phyloP scores from a whole-genome alignment of 306 rosid species.

The Delonix regia region DNA sequence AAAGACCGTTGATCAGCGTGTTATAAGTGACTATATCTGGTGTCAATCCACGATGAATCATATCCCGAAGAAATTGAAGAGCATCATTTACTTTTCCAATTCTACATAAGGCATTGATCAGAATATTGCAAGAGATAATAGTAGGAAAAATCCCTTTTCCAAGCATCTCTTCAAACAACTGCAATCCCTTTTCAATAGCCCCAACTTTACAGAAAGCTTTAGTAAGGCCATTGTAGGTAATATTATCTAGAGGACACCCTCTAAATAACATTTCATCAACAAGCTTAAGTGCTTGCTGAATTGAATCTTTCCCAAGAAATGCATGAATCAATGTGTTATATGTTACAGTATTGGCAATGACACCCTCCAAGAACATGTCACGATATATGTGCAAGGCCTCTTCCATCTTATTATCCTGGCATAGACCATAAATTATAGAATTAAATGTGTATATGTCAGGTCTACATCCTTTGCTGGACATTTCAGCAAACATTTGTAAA shows the following conservation, averaged over 20 bases:
- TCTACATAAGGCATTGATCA: slow-evolving; percentile 78
- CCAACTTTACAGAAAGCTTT: slow-evolving; percentile 80
- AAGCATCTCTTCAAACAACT: slow-evolving; percentile 78
- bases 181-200: slow-evolving; percentile 70
- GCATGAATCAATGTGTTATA: slow-evolving; percentile 82
- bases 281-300: slow-evolving; percentile 72
- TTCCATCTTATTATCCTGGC: slow-evolving; percentile 64
- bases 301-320: slow-evolving; percentile 56
- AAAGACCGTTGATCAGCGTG: slow-evolving; percentile 80
- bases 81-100: slow-evolving; percentile 72
- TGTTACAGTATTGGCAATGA: slow-evolving; percentile 85
- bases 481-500: slow-evolving; percentile 56
- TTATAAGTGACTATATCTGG: slow-evolving; percentile 92
- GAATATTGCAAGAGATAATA: slow-evolving; percentile 68
- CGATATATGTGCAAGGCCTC: slow-evolving; percentile 66
- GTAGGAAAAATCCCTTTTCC: slow-evolving; percentile 61
- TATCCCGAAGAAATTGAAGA: slow-evolving; percentile 69
- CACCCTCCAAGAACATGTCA: slow-evolving; percentile 86
- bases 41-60: slow-evolving; percentile 67
- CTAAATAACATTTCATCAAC: slow-evolving; percentile 81
- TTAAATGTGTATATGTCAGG: slow-evolving; percentile 79
- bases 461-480: slow-evolving; percentile 78
- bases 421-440: slow-evolving; percentile 78
- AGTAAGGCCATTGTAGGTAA: slow-evolving; percentile 80
- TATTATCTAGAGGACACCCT: slow-evolving; percentile 79